Percentiles rank a stretch among this genome's conserved stretches.
phyloP scores from a whole-genome alignment of 192 early-diverging fungal species.

The Thoreauomyces humboldtii region DNA sequence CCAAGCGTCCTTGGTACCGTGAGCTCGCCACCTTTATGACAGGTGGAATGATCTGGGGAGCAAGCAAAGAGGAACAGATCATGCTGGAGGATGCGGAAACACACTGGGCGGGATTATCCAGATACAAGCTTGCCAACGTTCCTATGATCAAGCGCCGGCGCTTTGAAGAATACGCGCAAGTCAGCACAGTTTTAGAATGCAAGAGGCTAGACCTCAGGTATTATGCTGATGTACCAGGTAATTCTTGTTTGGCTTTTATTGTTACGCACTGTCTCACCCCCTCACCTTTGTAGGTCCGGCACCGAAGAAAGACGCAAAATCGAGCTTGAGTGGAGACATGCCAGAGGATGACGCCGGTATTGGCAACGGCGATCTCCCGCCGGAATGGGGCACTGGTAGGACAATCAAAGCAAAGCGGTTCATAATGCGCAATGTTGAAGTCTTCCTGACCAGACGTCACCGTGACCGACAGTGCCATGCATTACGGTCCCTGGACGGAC shows the following conservation, averaged over 20 bases:
- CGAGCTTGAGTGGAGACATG: background rate
- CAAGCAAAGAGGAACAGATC: conserved; percentile 31
- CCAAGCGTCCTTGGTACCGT: background rate
- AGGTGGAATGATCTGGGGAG: conserved; percentile 22
- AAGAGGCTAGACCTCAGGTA: conserved; percentile 56
- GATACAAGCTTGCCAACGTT: conserved; percentile 50
- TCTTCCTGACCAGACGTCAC: conserved; percentile 38
- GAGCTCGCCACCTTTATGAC: conserved; percentile 10
- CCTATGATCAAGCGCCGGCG: conserved; percentile 14
- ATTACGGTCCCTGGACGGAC: conserved; percentile 83
- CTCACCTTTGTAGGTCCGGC: too few species aligned
- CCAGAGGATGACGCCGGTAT: conserved; percentile 4
- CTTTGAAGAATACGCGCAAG: conserved; percentile 64
- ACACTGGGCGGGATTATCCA: conserved; percentile 61
- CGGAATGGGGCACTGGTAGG: conserved; percentile 64
- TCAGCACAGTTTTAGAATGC: conserved; percentile 59
- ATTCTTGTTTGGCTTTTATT: too few species aligned
- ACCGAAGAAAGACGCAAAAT: too few species aligned
- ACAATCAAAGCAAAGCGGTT: too few species aligned
- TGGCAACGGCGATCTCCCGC: conserved; percentile 47
- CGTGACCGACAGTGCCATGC: conserved; percentile 53
- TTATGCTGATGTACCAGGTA: conserved; percentile 67
- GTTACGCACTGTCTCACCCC: too few species aligned
- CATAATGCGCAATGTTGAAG: too few species aligned
- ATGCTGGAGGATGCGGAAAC: conserved; percentile 17